A percentile compares a stretch with the other conserved stretches of the same genome.
These are phyloP conservation scores for Diaporthe ilicicola DNA, from an alignment of 2,329 filamentous ascomycete genomes.

Conservation along the genomic window DNA sequence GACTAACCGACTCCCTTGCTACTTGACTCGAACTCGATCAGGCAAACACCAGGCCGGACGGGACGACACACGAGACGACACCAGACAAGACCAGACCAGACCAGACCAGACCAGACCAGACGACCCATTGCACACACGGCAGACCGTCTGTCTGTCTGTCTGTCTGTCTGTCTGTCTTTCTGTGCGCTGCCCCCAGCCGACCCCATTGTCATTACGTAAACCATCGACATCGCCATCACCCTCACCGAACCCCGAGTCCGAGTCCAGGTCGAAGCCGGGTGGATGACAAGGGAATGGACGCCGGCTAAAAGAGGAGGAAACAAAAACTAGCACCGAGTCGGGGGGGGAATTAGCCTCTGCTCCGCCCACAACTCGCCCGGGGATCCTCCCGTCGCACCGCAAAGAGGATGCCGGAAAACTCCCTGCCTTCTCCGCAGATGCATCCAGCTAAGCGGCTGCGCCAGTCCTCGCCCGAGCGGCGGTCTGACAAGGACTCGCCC, in stretches of 20 bases:
- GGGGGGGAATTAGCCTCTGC: not conserved
- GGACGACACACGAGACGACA: not conserved
- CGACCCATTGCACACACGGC: not conserved
- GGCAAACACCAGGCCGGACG: not conserved
- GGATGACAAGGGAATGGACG: slow-evolving; percentile 17
- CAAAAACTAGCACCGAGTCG: slow-evolving; percentile 1
- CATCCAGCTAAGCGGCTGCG: slow-evolving; percentile 67
- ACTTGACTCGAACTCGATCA: not conserved
- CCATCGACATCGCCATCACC: slow-evolving; percentile 4
- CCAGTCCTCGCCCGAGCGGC: slow-evolving; percentile 54
- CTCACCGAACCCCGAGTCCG: not conserved
- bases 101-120: slow-evolving; percentile 2
- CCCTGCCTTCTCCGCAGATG: slow-evolving; percentile 58
- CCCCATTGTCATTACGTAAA: slow-evolving; percentile 22
- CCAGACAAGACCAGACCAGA: not conserved
- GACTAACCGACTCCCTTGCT: slow-evolving; percentile 10
- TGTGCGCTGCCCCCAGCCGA: not conserved
- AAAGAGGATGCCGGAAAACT: slow-evolving; percentile 53
- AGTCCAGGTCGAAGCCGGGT: not conserved
- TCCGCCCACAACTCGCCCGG: not conserved
- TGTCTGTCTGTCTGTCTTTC: not conserved
- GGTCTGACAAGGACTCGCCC: slow-evolving; percentile 50
- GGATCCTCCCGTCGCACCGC: not conserved
- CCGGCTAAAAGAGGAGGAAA: slow-evolving; percentile 22
- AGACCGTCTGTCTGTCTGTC: not conserved